Percentiles rank a stretch among this genome's conserved stretches.
These are phyloP conservation scores for Globisporangium nunn DNA, from an alignment of 352 stramenopile species.

Conservation along the genomic window DNA sequence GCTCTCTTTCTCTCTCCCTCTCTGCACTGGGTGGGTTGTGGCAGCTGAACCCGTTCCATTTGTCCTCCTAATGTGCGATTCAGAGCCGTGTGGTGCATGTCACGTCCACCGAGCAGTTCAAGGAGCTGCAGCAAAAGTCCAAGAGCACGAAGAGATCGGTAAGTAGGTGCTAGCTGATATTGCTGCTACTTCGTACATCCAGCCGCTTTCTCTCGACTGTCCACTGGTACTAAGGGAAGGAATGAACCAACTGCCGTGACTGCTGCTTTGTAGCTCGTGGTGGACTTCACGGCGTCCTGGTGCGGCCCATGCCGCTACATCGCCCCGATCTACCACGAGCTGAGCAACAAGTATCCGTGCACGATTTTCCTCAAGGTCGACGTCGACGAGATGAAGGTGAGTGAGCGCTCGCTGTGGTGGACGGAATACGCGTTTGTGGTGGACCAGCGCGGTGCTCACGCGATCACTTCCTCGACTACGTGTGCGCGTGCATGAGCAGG, in stretches of 20 bases:
- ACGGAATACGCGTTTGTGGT: no score
- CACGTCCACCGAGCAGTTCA: slow-evolving; percentile 60
- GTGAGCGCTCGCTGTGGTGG: background rate
- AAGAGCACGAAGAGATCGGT: slow-evolving; percentile 65
- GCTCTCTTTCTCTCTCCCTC: background rate
- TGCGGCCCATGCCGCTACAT: slow-evolving; percentile 86
- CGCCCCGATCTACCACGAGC: slow-evolving; percentile 75
- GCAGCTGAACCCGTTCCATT: no score
- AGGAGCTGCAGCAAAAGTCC: slow-evolving; percentile 61
- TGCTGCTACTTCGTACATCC: background rate
- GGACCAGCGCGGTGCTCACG: background rate
- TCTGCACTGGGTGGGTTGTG: background rate
- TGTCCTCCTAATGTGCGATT: background rate
- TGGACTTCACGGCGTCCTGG: slow-evolving; percentile 88
- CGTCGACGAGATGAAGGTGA: slow-evolving; percentile 72
- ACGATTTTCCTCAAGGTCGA: slow-evolving; percentile 88
- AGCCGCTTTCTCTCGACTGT: background rate
- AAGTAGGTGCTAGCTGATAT: background rate
- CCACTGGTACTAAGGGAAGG: background rate
- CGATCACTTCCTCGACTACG: background rate
- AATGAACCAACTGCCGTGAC: background rate
- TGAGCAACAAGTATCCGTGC: slow-evolving; percentile 79
- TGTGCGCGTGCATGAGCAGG: slow-evolving; percentile 10
- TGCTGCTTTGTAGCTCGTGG: slow-evolving; percentile 33
- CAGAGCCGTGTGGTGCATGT: slow-evolving; percentile 70